Evolutionary conservation across 2,329 filamentous ascomycete species (phyloP), one percentile per base, ranked within the genome.

Genomic region (Arthrobotrys pseudoclavata): DNA sequence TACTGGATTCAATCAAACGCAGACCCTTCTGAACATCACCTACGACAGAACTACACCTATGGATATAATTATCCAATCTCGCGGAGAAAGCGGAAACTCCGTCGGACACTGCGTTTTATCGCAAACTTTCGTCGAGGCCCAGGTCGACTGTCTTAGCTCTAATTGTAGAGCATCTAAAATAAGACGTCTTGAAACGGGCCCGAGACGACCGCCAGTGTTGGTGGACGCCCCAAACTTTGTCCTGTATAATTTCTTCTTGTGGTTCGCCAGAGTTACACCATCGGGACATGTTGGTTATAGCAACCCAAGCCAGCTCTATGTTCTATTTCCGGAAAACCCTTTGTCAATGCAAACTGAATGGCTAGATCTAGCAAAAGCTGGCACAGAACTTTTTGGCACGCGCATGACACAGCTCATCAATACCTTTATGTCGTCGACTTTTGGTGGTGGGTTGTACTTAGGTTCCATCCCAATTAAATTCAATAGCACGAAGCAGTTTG

Each of bases 321-420:
- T 76, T 29, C 55, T 76, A 26, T 69, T 50, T 52, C 71, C 71
- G 10, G 64, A 69, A 24, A 47, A 76, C 13, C 71, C 71, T 4
- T 50, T 76, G 31, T 55, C 71, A 6, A 63, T 64, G 64, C 64
- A 63, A 57, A 52, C 5, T 1, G 37, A 64, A 42, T 76, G 64
- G 64, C 24, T 60, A 24, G 71, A 76, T 37, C 12, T 76, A 13
- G 64, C 64, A 45, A 50, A 13, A 0, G 71, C 40, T 12, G 71
- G 71, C 3, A 69, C 55, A 26, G 47, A 69, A 2, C 2, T 31
- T 15, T 76, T 76, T 22, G 64, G 71, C 6, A 50, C 50, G 1
- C 64, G 71, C 40, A 40, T 76, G 48, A 76, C 71, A n/a, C 71
- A 76, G 29, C 34, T 76, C n/a, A 50, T 76, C 10, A 76, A 76